Percentiles rank a stretch among this genome's conserved stretches.
phyloP scores from a whole-genome alignment of 2,329 filamentous ascomycete genomes.

The Fusarium papillatum region DNA sequence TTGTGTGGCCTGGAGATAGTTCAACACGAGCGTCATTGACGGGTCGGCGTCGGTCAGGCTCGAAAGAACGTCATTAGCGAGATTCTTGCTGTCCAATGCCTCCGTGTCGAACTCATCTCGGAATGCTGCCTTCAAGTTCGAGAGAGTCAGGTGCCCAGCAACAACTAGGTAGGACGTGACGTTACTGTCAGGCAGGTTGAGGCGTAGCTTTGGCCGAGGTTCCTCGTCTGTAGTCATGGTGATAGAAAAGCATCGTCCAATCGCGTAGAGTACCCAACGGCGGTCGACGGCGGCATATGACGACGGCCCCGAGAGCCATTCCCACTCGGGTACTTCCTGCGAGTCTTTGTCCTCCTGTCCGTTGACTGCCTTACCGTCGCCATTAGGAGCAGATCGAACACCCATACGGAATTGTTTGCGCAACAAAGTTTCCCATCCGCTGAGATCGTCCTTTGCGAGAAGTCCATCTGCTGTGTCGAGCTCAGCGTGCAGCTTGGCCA shows the following conservation, averaged over 20 bases:
- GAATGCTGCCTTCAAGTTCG: slow-evolving; percentile 71
- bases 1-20: slow-evolving; percentile 75
- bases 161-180: slow-evolving; percentile 71
- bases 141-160: slow-evolving; percentile 70
- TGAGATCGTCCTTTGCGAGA: slow-evolving; percentile 59
- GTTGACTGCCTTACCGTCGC: slow-evolving; percentile 33
- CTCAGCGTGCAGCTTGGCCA: slow-evolving; percentile 59
- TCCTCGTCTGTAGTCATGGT: slow-evolving; percentile 58
- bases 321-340: slow-evolving; percentile 61
- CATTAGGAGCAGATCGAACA: slow-evolving; percentile 39
- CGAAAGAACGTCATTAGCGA: slow-evolving; percentile 72
- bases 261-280: slow-evolving; percentile 74
- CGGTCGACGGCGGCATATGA: slow-evolving; percentile 71
- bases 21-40: slow-evolving; percentile 75
- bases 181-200: slow-evolving; percentile 64
- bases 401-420: slow-evolving; percentile 63
- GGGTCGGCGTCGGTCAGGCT: slow-evolving; percentile 76
- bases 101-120: slow-evolving; percentile 61
- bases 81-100: slow-evolving; percentile 57
- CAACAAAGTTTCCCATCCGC: slow-evolving; percentile 64
- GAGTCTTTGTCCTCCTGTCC: slow-evolving; percentile 33
- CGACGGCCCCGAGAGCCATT: slow-evolving; percentile 58
- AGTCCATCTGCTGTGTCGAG: slow-evolving; percentile 62
- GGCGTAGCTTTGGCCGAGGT: slow-evolving; percentile 46
- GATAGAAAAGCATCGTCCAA: slow-evolving; percentile 73